Evolutionary conservation across 495 filamentous ascomycete species (phyloP).

Genomic region (Evernia prunastri): DNA sequence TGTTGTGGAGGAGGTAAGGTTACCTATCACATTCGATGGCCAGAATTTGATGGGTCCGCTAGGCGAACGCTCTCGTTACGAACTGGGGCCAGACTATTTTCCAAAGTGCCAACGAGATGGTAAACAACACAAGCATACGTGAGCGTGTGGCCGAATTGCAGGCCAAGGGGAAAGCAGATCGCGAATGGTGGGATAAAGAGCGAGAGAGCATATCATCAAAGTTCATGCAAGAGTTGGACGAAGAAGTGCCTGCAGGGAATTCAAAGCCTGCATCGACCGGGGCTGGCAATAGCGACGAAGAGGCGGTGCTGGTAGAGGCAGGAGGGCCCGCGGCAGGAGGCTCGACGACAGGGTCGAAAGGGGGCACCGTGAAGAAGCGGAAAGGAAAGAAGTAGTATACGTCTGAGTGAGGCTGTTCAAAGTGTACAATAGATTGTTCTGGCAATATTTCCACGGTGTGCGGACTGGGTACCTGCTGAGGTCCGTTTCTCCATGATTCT

Average conservation of each 20-base stretch:
- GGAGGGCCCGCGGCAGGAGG: conserved; percentile 47
- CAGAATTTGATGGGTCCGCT: conserved; percentile 5
- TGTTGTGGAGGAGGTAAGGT: conserved; percentile 81
- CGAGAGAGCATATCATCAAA: conserved; percentile 63
- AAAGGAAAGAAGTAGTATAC: conserved; percentile 6
- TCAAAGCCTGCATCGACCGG: conserved; percentile 30
- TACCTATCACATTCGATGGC: not conserved
- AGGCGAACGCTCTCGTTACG: conserved; percentile 81
- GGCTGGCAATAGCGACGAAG: conserved; percentile 62
- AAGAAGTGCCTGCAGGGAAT: conserved; percentile 27
- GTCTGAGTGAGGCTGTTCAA: not conserved
- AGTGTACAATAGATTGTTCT: not conserved
- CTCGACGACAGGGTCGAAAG: conserved; percentile 35
- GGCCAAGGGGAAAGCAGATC: conserved; percentile 60
- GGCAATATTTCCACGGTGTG: not conserved
- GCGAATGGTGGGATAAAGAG: conserved; percentile 86
- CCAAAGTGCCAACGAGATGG: conserved; percentile 85
- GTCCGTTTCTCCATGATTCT: not conserved
- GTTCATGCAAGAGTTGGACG: conserved; percentile 80
- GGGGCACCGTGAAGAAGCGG: conserved; percentile 58
- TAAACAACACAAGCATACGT: conserved; percentile 58
- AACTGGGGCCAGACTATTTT: conserved; percentile 93
- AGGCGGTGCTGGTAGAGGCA: conserved; percentile 77
- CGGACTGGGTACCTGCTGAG: not conserved
- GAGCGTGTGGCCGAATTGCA: conserved; percentile 59